Conservation (phyloP, 495 filamentous ascomycete species). For the Podospora fimiseda region DNA sequence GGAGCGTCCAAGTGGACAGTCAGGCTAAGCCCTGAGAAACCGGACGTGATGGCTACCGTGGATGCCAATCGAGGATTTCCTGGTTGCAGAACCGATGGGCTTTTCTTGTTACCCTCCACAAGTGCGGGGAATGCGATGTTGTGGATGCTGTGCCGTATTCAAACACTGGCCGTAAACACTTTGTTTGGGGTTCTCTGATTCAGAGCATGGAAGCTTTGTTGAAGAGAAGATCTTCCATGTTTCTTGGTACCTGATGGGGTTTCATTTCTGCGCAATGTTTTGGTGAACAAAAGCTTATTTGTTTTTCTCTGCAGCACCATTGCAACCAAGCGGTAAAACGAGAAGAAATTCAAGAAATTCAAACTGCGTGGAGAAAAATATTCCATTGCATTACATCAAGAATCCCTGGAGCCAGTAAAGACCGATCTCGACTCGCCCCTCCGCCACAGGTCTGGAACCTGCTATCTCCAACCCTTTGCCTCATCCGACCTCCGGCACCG, state of each 20-base stretch:
- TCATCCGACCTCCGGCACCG: conserved; percentile 19
- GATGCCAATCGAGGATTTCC: not conserved
- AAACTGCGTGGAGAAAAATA: conserved; percentile 9
- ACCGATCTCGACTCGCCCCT: conserved; percentile 28
- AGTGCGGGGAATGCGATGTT: not conserved
- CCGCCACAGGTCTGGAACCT: conserved; percentile 21
- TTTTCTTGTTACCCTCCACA: not conserved
- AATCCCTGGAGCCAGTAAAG: conserved; percentile 1
- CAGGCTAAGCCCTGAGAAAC: not conserved
- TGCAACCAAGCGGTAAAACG: not conserved
- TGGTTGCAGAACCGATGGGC: not conserved
- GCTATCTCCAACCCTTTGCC: conserved; percentile 19
- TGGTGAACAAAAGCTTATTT: conserved; percentile 3
- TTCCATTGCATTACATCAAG: conserved; percentile 6
- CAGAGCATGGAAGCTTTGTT: too few species aligned
- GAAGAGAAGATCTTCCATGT: too few species aligned
- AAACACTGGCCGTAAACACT: not conserved
- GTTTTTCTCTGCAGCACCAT: not conserved
- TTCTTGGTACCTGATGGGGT: not conserved
- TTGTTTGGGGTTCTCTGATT: too few species aligned
- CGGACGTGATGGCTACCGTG: not conserved
- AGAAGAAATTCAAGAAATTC: not conserved
- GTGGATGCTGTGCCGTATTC: not conserved
- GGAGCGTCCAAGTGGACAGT: conserved; percentile 1
- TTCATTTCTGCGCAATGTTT: not conserved